phyloP scores from a whole-genome alignment of 768 basidiomycete genomes.

The Pleurotus citrinopileatus region DNA sequence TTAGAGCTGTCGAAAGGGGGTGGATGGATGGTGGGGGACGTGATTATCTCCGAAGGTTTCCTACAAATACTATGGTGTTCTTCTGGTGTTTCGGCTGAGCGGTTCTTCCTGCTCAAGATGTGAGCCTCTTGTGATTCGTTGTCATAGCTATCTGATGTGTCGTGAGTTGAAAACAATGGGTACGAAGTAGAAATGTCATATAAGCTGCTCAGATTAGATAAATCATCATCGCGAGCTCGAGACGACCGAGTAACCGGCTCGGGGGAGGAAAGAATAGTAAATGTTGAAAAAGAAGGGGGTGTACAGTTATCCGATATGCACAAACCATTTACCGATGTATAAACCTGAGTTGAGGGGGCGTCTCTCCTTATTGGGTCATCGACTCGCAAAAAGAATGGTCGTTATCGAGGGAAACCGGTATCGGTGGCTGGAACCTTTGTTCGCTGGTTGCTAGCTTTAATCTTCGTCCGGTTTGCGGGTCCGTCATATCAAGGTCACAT shows the following conservation, averaged over 20 bases:
- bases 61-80: conserved; percentile 13
- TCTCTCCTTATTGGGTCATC: conserved; percentile 2
- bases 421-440: background rate
- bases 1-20: conserved; percentile 18
- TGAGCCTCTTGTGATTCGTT: too few relatives aligned
- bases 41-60: conserved; percentile 23
- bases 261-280: too few relatives aligned
- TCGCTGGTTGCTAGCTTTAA: background rate
- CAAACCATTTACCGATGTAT: too few relatives aligned
- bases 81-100: conserved; percentile 16
- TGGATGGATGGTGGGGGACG: conserved; percentile 13
- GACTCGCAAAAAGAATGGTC: background rate
- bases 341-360: background rate
- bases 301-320: background rate
- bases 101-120: background rate
- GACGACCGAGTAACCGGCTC: too few relatives aligned
- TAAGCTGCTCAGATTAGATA: too few relatives aligned
- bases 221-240: too few relatives aligned
- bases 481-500: background rate
- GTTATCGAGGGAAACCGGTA: background rate
- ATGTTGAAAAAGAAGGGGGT: background rate
- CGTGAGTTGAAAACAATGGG: too few relatives aligned
- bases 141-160: too few relatives aligned
- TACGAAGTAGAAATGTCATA: too few relatives aligned
- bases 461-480: background rate